Base-by-base conservation (phyloP, 768 basidiomycete genomes). In the Boletus rubropictus region DNA sequence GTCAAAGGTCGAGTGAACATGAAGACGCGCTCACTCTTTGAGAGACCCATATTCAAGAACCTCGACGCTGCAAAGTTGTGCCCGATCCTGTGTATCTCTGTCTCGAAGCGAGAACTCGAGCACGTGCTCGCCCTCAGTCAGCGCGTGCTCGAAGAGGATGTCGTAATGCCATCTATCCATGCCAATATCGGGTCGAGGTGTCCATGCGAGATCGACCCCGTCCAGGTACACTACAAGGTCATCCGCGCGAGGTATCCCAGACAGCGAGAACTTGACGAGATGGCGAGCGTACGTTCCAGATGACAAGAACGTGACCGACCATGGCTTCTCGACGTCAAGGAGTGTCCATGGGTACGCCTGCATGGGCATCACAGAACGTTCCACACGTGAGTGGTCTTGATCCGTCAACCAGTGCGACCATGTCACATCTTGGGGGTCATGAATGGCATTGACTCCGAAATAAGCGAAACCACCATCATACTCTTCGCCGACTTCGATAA, bases 101-200 rank as follows among this genome's bases (percentile, higher is more conserved):
- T 81, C 77, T 37, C 71, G 60, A 42, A 89, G 68, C 14, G 62
- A 70, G 55, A 89, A 90, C 42, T 58, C 68, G 35, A 89, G 51
- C 44, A 76, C 69, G 58, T 89, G 88, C 39, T 61, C 60, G 9
- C 86, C 86, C 4, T 55, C 63, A 17, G 44, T 51, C 40, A 89
- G 59, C 10, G 66, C 55, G 0, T 56, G 57, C 12, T 73, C 59
- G 5, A 68, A 64, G 47, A 71, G 55, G 22, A 86, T 66, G 46
- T 86, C 80, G 57, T 90, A 89, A 59, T 83, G 83, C 83, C 84
- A 89, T 21, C 87, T 72, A 58, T 89, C 87, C 14, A 80, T 51
- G 12, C 82, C 84, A 35, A 89, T 77, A 39, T 69, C 74, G 10
- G 59, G 54, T 40, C 72, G 71, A 10, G 63, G 63, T 15, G 49